Evolutionary conservation across 257 asterid genomes (phyloP).

Genomic region (Hygrophila difformis): DNA sequence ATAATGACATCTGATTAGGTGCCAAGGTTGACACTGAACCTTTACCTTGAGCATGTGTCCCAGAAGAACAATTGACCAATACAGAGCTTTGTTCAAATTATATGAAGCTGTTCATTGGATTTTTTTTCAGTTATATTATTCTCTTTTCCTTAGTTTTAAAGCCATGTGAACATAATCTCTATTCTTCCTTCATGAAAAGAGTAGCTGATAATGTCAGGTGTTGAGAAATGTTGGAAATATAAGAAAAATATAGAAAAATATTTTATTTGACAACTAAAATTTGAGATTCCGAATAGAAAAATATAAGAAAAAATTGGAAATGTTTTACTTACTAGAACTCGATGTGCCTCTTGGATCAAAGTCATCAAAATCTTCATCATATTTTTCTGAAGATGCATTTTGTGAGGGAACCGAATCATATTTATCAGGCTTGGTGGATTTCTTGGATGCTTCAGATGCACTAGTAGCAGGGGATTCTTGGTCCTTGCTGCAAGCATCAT

Average conservation of each 20-base stretch:
- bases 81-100: constrained; percentile 5
- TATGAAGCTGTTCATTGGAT: not conserved
- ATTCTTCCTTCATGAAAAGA: constrained; percentile 1
- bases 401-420: constrained; percentile 38
- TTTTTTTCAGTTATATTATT: not conserved
- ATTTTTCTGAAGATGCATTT: constrained; percentile 31
- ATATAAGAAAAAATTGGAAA: constrained; percentile 20
- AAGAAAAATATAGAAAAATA: too few species aligned
- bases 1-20: too few species aligned
- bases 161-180: not conserved
- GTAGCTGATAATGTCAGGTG: constrained; percentile 5
- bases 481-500: constrained; percentile 42
- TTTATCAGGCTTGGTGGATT: constrained; percentile 28
- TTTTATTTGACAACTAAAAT: constrained; percentile 15
- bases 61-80: not conserved
- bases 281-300: not conserved
- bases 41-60: too few species aligned
- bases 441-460: constrained; percentile 33
- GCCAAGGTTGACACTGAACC: too few species aligned
- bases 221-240: too few species aligned
- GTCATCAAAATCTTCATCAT: constrained; percentile 78
- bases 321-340: constrained; percentile 51
- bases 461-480: constrained; percentile 32
- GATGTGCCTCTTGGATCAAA: constrained; percentile 93
- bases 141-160: not conserved